A percentile compares a stretch with the other conserved stretches of the same genome.
Evolutionary conservation across 352 stramenopile genomes (phyloP).

Genomic region (Phytophthora sansomeana): DNA sequence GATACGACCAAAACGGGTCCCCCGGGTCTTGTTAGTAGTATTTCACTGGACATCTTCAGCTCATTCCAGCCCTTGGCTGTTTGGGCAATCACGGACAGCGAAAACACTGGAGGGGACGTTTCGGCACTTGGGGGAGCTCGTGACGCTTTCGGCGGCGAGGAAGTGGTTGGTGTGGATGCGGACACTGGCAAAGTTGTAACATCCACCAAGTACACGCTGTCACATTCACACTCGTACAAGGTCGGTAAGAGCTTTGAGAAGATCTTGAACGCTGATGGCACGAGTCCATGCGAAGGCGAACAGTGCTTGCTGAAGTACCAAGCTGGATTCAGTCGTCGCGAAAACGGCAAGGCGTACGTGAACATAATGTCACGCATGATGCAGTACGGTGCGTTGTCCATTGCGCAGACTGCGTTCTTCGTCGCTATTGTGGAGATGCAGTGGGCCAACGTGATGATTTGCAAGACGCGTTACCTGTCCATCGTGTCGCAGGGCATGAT

Average conservation of each 20-base stretch:
- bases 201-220: conserved; percentile 38
- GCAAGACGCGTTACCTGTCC: conserved; percentile 93
- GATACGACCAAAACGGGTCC: conserved; percentile 54
- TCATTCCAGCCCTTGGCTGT: conserved; percentile 79
- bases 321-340: conserved; percentile 55
- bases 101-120: conserved; percentile 26
- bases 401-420: conserved; percentile 91
- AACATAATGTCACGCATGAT: conserved; percentile 92
- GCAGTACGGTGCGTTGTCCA: conserved; percentile 81
- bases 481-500: conserved; percentile 92
- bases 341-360: conserved; percentile 41
- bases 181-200: conserved; percentile 38
- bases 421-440: conserved; percentile 90
- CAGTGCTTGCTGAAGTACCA: conserved; percentile 70
- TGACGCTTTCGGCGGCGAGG: conserved; percentile 45
- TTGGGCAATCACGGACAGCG: conserved; percentile 69
- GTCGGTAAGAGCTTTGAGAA: conserved; percentile 61
- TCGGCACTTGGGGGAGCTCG: conserved; percentile 45
- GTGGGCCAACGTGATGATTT: conserved; percentile 93
- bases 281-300: conserved; percentile 39
- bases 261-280: conserved; percentile 44
- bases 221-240: conserved; percentile 50
- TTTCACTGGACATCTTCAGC: conserved; percentile 66
- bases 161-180: conserved; percentile 49
- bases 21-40: conserved; percentile 58